These are phyloP conservation scores for Caloboletus firmus DNA, from an alignment of 1,284 basidiomycete species.

Conservation along the genomic window DNA sequence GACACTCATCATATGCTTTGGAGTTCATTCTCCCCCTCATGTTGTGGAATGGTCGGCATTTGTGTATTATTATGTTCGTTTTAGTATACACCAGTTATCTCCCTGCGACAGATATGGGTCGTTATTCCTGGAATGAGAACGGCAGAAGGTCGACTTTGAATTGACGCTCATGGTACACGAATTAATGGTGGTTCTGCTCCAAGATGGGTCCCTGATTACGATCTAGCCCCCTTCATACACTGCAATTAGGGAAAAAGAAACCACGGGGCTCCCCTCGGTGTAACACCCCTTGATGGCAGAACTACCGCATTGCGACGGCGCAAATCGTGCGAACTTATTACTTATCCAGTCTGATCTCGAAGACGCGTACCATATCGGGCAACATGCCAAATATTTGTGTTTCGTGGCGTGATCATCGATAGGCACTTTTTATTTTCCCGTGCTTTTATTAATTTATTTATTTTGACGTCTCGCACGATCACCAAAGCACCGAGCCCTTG, in stretches of 20 bases:
- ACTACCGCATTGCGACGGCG: background rate
- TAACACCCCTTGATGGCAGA: constrained; percentile 10
- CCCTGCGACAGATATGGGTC: background rate
- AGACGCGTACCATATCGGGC: constrained; percentile 2
- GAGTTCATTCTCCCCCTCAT: constrained; percentile 1
- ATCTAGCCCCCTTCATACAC: background rate
- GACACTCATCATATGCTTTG: constrained; percentile 15
- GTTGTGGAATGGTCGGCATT: constrained; percentile 13
- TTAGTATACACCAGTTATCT: constrained; percentile 17
- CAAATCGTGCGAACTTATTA: constrained; percentile 13
- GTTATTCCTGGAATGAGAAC: background rate
- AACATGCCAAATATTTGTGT: background rate
- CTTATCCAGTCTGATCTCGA: constrained; percentile 29
- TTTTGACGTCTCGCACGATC: constrained; percentile 2
- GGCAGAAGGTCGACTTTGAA: background rate
- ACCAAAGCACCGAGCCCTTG: background rate
- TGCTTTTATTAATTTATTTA: no score
- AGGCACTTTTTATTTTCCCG: constrained; percentile 1
- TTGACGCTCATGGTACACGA: constrained; percentile 1
- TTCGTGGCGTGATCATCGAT: constrained; percentile 17
- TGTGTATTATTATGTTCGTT: constrained; percentile 25
- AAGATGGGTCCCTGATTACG: constrained; percentile 6
- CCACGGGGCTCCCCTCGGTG: constrained; percentile 24
- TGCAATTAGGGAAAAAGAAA: constrained; percentile 1
- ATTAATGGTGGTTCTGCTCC: background rate